Evolutionary conservation across 1,139 yeast genomes (phyloP), one percentile per base, ranked within the genome.

Genomic region (Scheffersomyces illinoinensis): DNA sequence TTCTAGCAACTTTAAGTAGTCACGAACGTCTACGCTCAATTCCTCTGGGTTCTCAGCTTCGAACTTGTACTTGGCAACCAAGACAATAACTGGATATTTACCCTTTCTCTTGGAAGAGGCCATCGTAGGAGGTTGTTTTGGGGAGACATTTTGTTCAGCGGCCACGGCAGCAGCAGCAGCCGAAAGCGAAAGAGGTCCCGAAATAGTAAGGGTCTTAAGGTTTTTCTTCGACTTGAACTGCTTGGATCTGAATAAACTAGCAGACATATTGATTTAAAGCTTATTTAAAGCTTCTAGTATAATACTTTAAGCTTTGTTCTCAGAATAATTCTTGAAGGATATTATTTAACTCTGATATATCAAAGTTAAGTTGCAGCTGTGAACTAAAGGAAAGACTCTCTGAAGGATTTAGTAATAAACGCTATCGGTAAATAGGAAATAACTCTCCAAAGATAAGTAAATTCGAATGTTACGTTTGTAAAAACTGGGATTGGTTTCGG

Each of bases 121-220:
- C 2, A 43, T 18, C 5, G 47, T 18, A 20, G 8, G 50, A 43
- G n/a, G 54, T 10, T 48, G 51, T 24, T 20, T 48, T 8, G 51
- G 51, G 21, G 51, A 48, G 20, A 21, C 33, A 3, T 19, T 49
- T 52, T 50, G 52, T n/a, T 48, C 23, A 18, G 50, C 23, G 17
- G 23, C 23, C 50, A 48, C 19, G 17, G 24, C 14, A 53, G 58
- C 58, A 53, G 58, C 58, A 53, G 57, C 54, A 20, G 18, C 53
- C 54, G 62, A 58, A 4, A 57, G 52, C 46, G 56, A 54, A n/a
- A 71, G 59, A 17, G 78, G 78, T 5, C 73, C 69, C 52, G 77
- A 71, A 26, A 77, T 76, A 18, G 70, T 64, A 48, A 76, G 62
- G 21, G 71, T 69, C 59, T 73, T 76, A 59, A 76, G 67, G 60